Conservation (phyloP, 1,284 basidiomycete species). For the Hymenochaete sp. region DNA sequence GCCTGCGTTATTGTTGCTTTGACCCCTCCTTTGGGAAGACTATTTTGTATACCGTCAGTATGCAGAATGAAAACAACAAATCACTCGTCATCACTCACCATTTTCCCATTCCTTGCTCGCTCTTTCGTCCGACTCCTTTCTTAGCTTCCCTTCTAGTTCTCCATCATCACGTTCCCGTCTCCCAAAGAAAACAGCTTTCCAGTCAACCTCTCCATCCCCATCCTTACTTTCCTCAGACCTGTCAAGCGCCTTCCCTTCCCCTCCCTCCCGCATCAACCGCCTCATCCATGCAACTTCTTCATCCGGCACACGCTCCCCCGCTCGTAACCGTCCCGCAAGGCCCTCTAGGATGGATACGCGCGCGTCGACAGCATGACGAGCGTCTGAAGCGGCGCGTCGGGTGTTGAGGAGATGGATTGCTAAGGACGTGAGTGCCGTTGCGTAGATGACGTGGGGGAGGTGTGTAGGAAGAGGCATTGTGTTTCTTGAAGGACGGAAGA, state of each 20-base stretch:
- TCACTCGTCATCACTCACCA: no score
- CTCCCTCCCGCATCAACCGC: conserved; percentile 34
- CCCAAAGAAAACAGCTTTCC: conserved; percentile 11
- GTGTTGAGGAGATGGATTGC: conserved; percentile 52
- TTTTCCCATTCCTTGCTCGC: conserved; percentile 4
- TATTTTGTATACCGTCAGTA: no score
- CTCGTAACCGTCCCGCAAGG: conserved; percentile 38
- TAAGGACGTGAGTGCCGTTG: conserved; percentile 51
- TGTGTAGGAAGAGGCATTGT: conserved; percentile 25
- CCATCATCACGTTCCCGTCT: not conserved
- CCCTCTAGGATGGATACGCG: conserved; percentile 53
- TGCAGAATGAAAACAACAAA: no score
- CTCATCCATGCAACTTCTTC: conserved; percentile 42
- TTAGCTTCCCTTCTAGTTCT: conserved; percentile 8
- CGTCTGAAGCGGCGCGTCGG: conserved; percentile 38
- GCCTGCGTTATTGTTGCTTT: not conserved
- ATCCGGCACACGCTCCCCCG: conserved; percentile 33
- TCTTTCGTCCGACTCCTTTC: no score
- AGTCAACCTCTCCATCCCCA: conserved; percentile 1
- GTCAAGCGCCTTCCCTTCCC: conserved; percentile 19
- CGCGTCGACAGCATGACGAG: conserved; percentile 41
- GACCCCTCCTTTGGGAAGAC: not conserved
- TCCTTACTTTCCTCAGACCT: conserved; percentile 5
- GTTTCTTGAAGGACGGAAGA: not conserved
- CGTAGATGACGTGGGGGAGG: conserved; percentile 46